phyloP scores from a whole-genome alignment of 106 monocot species.

The Phalaenopsis equestris region DNA sequence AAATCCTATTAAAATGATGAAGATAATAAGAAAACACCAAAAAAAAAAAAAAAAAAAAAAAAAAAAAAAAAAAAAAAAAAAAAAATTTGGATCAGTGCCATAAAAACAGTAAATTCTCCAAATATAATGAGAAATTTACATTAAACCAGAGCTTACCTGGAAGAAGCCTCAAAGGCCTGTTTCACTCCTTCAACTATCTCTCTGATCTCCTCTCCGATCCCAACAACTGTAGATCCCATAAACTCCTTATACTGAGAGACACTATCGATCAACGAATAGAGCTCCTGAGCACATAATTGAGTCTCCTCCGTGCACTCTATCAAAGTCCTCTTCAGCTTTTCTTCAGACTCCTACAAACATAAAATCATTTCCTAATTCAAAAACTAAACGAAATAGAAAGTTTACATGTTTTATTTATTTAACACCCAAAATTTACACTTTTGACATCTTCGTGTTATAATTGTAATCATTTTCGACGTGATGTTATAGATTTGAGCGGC shows the following conservation, averaged over 20 bases:
- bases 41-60: no score
- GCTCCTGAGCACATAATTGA: slow-evolving; percentile 41
- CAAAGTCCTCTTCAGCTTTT: slow-evolving; percentile 24
- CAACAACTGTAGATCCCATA: slow-evolving; percentile 32
- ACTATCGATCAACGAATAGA: slow-evolving; percentile 48
- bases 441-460: no score
- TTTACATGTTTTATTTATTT: no score
- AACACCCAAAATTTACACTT: no score
- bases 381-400: background rate
- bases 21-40: no score
- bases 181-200: slow-evolving; percentile 26
- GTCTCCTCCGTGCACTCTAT: slow-evolving; percentile 45
- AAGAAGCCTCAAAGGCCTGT: slow-evolving; percentile 16
- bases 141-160: background rate
- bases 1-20: no score
- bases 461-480: no score
- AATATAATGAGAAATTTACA: no score
- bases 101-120: no score
- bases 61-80: no score
- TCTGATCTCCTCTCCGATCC: slow-evolving; percentile 32
- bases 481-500: no score
- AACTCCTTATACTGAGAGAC: slow-evolving; percentile 57
- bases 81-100: no score
- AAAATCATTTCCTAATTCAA: background rate
- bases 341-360: slow-evolving; percentile 41